Conservation (phyloP, 371 early-diverging fungal species). For the Apophysomyces trapeziformis region DNA sequence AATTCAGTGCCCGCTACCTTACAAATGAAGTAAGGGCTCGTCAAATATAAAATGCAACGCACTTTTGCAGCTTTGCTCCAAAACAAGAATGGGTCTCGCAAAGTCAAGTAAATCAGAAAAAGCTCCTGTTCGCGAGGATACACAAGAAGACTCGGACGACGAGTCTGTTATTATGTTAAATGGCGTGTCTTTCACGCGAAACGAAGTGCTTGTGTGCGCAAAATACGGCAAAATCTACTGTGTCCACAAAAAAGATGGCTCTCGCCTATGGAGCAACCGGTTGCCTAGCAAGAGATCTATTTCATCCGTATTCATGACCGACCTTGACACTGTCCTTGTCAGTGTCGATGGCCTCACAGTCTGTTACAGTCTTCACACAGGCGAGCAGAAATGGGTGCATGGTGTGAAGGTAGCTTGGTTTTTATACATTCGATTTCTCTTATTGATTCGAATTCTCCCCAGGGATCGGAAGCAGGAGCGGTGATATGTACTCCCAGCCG, state of each 20-base stretch:
- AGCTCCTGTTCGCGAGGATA: background rate
- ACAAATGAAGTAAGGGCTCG: too few relatives aligned
- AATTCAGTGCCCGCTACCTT: too few relatives aligned
- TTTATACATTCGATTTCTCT: background rate
- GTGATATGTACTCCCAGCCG: slow-evolving; percentile 24
- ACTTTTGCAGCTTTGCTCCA: too few relatives aligned
- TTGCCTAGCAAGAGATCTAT: background rate
- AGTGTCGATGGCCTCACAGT: background rate
- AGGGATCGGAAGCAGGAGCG: slow-evolving; percentile 28
- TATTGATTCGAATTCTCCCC: too few relatives aligned
- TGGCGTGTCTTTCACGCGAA: background rate
- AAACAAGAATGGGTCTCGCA: too few relatives aligned
- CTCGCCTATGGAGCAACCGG: background rate
- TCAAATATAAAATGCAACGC: too few relatives aligned
- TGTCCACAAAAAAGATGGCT: background rate
- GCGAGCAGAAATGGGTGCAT: background rate
- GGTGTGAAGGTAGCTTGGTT: background rate
- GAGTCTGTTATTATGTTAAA: background rate
- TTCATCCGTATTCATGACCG: background rate
- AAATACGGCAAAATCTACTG: background rate
- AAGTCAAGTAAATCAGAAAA: background rate
- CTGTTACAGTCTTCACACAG: background rate
- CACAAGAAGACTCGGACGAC: background rate
- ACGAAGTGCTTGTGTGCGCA: background rate
- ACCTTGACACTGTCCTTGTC: background rate